A percentile compares a stretch with the other conserved stretches of the same genome.
These are phyloP conservation scores for Coemansia sp. DNA, from an alignment of 192 early-diverging fungal species.

Conservation along the genomic window DNA sequence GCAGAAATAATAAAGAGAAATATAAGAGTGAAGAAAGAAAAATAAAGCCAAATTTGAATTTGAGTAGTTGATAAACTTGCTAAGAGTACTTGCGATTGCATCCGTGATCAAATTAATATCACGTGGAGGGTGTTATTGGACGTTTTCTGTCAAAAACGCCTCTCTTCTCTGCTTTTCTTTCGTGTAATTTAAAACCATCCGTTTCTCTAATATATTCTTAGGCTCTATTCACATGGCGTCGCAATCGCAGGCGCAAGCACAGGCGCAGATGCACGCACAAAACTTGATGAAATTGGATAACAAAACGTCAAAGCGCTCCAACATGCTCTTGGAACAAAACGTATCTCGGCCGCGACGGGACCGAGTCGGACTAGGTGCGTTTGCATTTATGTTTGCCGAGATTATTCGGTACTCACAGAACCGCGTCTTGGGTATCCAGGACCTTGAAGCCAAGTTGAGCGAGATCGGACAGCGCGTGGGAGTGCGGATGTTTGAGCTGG, in stretches of 20 bases:
- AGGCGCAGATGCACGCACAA: conserved; percentile 24
- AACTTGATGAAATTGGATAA: conserved; percentile 45
- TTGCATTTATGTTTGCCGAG: conserved; percentile 92
- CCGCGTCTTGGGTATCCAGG: conserved; percentile 90
- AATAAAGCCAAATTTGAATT: background rate
- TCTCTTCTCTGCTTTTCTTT: background rate
- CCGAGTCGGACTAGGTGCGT: conserved; percentile 81
- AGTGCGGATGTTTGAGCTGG: conserved; percentile 82
- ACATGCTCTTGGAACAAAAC: conserved; percentile 74
- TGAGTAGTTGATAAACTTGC: background rate
- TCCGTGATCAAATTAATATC: background rate
- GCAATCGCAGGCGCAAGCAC: background rate
- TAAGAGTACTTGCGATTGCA: background rate
- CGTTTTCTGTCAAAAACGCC: background rate
- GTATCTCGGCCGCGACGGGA: conserved; percentile 70
- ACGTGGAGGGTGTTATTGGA: background rate
- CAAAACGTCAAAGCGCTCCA: conserved; percentile 46
- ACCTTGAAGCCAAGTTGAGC: conserved; percentile 90
- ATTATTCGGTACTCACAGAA: conserved; percentile 98
- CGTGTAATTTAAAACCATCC: background rate
- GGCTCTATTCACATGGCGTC: background rate
- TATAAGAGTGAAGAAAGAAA: background rate
- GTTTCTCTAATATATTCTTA: background rate
- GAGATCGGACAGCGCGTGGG: conserved; percentile 96
- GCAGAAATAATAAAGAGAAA: background rate